Base-by-base conservation (phyloP, 352 stramenopile genomes). In the Phytophthora europaea region DNA sequence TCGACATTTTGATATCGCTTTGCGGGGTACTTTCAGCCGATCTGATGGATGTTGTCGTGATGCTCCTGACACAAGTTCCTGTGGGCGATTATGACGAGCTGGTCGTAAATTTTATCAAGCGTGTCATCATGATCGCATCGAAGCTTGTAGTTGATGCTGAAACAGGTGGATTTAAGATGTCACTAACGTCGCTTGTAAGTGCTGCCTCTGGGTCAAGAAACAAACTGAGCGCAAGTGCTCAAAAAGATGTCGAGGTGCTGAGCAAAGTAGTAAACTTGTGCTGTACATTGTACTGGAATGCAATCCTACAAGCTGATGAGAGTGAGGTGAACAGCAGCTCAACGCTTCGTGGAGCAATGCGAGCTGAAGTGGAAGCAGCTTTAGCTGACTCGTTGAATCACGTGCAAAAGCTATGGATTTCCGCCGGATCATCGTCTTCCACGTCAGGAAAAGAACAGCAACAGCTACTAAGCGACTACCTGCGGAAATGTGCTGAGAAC, bases 251-350 rank as follows among this genome's bases (percentile, higher is more conserved):
- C 2, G 87, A 96, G 28, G 72, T 93, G 3, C 79, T 90, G 15
- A 90, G 82, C 62, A 96, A 96, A 57, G 76, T 96, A 23, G 84
- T 94, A 31, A 83, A 59, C 10, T 64, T 96, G 45, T 89, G 87
- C 22, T 88, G 89, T 16, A 94, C 82, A n/a, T 61, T 96, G 18
- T 83, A 94, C 53, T 95, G 89, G 89, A 94, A 91, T 73, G 86
- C 77, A 9, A 84, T 92, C 26, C 70, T 89, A 61, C 57, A 85
- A 75, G 72, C 56, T 26, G 67, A 88, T 34, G 67, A 70, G 13
- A 61, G 22, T 60, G 63, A 26, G 18, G 12, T 13, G 31, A 72
- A 43, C 31, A 56, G 20, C 34, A 57, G 40, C 55, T 55, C 48
- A 31, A 56, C 51, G 20, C 45, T 91, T 15, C 80, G 73, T 40